Percentiles rank a stretch among this genome's conserved stretches.
These are phyloP conservation scores for Monilinia laxa DNA, from an alignment of 2,329 filamentous ascomycete species.

Conservation along the genomic window DNA sequence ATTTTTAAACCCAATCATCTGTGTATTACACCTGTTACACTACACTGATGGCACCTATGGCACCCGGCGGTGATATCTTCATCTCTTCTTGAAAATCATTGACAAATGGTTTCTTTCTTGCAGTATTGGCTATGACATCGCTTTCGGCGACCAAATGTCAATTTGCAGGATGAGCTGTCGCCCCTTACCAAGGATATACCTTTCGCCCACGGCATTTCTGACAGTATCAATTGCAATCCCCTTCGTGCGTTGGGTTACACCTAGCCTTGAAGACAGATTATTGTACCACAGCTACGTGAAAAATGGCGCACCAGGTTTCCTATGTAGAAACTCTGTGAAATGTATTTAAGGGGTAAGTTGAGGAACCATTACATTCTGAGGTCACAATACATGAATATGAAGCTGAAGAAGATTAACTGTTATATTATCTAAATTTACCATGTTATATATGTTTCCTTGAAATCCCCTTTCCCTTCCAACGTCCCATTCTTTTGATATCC, in stretches of 20 bases:
- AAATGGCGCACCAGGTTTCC: background rate
- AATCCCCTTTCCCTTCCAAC: slow-evolving; percentile 13
- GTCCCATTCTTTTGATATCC: slow-evolving; percentile 20
- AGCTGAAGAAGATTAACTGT: background rate
- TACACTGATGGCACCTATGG: too few relatives aligned
- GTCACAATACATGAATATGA: background rate
- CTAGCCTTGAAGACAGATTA: background rate
- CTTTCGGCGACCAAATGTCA: background rate
- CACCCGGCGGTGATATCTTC: background rate
- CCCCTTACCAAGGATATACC: slow-evolving; percentile 3
- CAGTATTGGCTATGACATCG: background rate
- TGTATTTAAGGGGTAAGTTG: background rate
- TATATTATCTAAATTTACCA: slow-evolving; percentile 2
- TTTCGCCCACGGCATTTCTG: background rate
- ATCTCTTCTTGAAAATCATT: background rate
- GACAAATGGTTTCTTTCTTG: background rate
- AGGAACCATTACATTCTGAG: background rate
- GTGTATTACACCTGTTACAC: background rate
- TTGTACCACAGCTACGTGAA: background rate
- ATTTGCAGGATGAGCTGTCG: background rate
- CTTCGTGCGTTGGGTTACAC: background rate
- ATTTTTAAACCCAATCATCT: background rate
- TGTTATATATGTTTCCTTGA: slow-evolving; percentile 6
- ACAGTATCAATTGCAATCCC: background rate
- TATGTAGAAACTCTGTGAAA: background rate